Percentiles rank a stretch among this genome's conserved stretches.
Evolutionary conservation across 345 rosid species (phyloP).

Genomic region (Aquilaria yunnanensis): DNA sequence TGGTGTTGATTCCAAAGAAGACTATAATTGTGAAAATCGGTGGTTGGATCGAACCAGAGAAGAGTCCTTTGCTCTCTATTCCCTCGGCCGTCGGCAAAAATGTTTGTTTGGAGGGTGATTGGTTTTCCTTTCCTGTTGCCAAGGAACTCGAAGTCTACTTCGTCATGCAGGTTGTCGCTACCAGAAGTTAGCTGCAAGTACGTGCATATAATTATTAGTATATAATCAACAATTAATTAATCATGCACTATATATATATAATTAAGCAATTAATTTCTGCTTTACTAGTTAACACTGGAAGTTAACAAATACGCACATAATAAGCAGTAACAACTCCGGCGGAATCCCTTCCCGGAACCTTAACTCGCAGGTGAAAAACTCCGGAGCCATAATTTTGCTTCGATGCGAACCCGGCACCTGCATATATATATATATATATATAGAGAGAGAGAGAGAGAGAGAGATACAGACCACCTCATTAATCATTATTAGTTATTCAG

Average conservation of each 20-base stretch:
- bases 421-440: no score
- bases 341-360: conserved; percentile 44
- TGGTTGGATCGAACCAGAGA: conserved; percentile 68
- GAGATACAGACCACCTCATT: neutral
- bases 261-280: no score
- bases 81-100: conserved; percentile 44
- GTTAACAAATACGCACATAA: conserved; percentile 30
- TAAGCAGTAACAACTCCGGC: conserved; percentile 64
- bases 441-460: neutral
- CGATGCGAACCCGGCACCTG: conserved; percentile 55
- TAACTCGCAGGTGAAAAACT: conserved; percentile 40
- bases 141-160: conserved; percentile 68
- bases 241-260: no score
- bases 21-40: conserved; percentile 46
- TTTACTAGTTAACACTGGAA: neutral
- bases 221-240: neutral
- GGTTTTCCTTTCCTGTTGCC: conserved; percentile 62
- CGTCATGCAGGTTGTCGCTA: conserved; percentile 37
- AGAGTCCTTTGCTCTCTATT: conserved; percentile 46
- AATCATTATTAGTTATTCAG: no score
- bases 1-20: conserved; percentile 74
- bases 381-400: conserved; percentile 46
- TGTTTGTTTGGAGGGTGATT: conserved; percentile 50
- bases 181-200: conserved; percentile 38
- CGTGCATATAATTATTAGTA: neutral